Base-by-base conservation (phyloP, 1,139 yeast species). In the Debaryomyces robertsiae region DNA sequence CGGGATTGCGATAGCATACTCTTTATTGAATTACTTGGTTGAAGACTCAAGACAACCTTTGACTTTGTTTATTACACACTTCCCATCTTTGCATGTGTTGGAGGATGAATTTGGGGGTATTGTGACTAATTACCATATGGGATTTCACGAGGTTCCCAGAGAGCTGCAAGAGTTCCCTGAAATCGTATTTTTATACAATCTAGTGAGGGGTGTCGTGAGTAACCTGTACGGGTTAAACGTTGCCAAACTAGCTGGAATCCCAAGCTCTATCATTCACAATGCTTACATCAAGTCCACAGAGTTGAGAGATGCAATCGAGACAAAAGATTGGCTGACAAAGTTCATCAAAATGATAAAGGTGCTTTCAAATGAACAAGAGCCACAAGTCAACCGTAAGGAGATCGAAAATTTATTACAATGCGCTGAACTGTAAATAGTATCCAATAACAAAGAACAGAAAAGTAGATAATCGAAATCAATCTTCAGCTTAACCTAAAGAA, bases 1-100 rank as follows among this genome's bases (percentile, higher is more conserved):
- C 63, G 98, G 98, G 0, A 84, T 84, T 27, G 81, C 95, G 0
- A 81, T 93, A 27, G 97, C 98, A 0, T 79, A 82, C 55, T 73
- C 95, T 0, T 83, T 93, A 2, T 65, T 93, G 43, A 73, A 78
- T 43, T 82, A 86, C 51, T 73, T 90, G 40, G 63, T 82, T 3
- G 69, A 67, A 23, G 57, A 58, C 14, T 53, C 65, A 0, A 65
- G 63, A 4, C 54, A 73, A 30, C 84, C 93, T 0, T 63, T 86
- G 32, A 75, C 86, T 0, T 60, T 91, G 16, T 91, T 90, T 61
- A 88, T 91, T 19, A 91, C 98, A 0, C 97, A 91, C 62, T 91
- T 83, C 58, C 93, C 94, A n/a, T 75, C 81, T 14, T 66, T 90
- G 23, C 78, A 82, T 43, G 65, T 69, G 4, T 67, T 87, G 36